These are phyloP conservation scores for Maudiozyma bulderi DNA, from an alignment of 805 yeast species.

Conservation along the genomic window DNA sequence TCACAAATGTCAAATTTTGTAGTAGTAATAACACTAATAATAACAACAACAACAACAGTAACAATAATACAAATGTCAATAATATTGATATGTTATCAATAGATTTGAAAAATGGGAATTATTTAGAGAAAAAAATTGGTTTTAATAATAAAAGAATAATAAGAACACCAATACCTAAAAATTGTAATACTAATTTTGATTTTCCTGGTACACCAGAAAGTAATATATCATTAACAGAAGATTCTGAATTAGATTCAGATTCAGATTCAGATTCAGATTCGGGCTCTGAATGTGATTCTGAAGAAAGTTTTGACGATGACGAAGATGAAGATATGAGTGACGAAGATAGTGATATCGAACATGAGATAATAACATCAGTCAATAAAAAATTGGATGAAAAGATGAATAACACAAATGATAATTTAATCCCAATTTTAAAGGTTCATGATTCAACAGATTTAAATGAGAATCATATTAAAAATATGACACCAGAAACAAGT, in stretches of 20 bases:
- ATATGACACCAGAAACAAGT: not conserved
- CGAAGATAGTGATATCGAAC: not conserved
- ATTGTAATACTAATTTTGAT: not conserved
- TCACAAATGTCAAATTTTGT: too few species aligned
- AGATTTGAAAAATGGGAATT: not conserved
- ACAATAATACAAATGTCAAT: not conserved
- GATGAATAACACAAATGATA: too few species aligned
- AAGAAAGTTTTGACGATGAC: not conserved
- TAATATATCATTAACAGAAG: not conserved
- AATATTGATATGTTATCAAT: not conserved
- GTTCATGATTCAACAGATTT: not conserved
- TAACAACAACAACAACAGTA: not conserved
- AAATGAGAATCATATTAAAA: not conserved
- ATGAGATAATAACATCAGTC: not conserved
- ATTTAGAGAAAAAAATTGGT: not conserved
- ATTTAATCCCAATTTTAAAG: not conserved
- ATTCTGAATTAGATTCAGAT: not conserved
- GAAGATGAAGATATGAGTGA: slow-evolving; percentile 1
- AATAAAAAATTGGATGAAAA: not conserved
- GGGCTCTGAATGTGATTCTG: not conserved
- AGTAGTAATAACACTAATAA: not conserved
- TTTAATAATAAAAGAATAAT: slow-evolving; percentile 1
- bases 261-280: not conserved
- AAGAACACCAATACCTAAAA: slow-evolving; percentile 10
- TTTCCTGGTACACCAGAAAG: slow-evolving; percentile 3